phyloP scores from a whole-genome alignment of 768 basidiomycete genomes.

The Hydnum rufescens region DNA sequence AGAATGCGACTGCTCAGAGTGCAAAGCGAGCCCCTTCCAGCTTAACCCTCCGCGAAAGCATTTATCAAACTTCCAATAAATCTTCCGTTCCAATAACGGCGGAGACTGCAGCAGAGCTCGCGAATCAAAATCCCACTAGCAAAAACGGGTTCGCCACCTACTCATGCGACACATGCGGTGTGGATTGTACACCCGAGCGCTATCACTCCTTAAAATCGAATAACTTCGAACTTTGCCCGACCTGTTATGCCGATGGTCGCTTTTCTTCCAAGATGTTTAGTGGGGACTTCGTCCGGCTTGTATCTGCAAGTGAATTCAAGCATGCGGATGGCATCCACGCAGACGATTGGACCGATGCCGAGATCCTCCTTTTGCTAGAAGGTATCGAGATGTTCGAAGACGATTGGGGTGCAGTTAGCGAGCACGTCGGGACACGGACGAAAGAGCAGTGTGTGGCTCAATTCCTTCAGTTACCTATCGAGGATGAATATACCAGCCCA shows the following conservation, averaged over 20 bases:
- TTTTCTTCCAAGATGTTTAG: slow-evolving; percentile 94
- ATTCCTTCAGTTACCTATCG: slow-evolving; percentile 91
- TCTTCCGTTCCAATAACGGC: slow-evolving; percentile 50
- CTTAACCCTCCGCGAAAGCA: slow-evolving; percentile 70
- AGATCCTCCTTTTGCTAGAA: slow-evolving; percentile 75
- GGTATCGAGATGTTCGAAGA: slow-evolving; percentile 97
- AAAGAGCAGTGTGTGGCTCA: slow-evolving; percentile 91
- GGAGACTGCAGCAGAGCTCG: slow-evolving; percentile 44
- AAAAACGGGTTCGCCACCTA: slow-evolving; percentile 31
- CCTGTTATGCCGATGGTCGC: slow-evolving; percentile 90
- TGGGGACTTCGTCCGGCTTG: slow-evolving; percentile 87
- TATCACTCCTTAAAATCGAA: slow-evolving; percentile 90
- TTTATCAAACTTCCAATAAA: slow-evolving; percentile 77
- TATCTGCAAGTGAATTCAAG: slow-evolving; percentile 22
- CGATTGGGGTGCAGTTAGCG: slow-evolving; percentile 83
- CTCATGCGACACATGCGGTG: slow-evolving; percentile 85
- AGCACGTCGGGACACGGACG: slow-evolving; percentile 79
- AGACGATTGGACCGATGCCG: slow-evolving; percentile 78
- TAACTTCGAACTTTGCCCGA: slow-evolving; percentile 72
- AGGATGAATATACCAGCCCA: slow-evolving; percentile 54
- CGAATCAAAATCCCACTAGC: slow-evolving; percentile 27
- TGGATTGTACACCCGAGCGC: slow-evolving; percentile 71
- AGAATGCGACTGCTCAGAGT: slow-evolving; percentile 22
- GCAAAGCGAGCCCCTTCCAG: slow-evolving; percentile 38
- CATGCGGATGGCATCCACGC: slow-evolving; percentile 25